These are phyloP conservation scores for Haematococcus sp. DNA, from an alignment of 139 green algal genomes.

Conservation along the genomic window DNA sequence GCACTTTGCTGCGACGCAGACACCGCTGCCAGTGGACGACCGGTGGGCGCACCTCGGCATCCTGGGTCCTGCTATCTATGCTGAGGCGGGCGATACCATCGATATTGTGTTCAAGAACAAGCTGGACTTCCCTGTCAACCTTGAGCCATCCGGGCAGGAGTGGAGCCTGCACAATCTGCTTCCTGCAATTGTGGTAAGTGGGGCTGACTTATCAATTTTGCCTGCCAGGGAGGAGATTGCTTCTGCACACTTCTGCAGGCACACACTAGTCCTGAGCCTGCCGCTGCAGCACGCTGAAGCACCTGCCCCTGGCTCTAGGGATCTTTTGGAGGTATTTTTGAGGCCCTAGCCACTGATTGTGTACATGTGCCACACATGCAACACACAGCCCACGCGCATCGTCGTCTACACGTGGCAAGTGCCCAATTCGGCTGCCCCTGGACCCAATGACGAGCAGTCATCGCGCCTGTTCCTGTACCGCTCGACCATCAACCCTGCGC, in stretches of 20 bases:
- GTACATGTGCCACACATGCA: too few relatives aligned
- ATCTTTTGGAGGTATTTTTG: too few relatives aligned
- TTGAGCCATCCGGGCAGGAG: conserved; percentile 26
- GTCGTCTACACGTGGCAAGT: conserved; percentile 10
- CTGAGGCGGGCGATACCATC: conserved; percentile 49
- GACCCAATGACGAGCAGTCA: background rate
- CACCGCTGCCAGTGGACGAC: background rate
- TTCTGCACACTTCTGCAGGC: background rate
- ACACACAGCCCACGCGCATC: background rate
- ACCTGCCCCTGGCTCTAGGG: too few relatives aligned
- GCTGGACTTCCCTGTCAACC: conserved; percentile 44
- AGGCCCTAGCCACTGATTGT: too few relatives aligned
- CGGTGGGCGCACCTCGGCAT: conserved; percentile 41
- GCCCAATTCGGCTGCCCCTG: background rate
- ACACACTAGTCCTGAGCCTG: too few relatives aligned
- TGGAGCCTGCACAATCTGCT: conserved; percentile 16
- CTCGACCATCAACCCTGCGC: conserved; percentile 32
- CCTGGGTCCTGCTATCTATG: conserved; percentile 48
- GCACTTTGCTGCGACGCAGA: background rate
- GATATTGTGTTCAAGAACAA: conserved; percentile 44
- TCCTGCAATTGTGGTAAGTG: background rate
- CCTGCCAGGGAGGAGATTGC: too few relatives aligned
- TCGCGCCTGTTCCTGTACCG: conserved; percentile 26
- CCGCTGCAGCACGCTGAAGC: too few relatives aligned
- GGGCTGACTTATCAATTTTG: too few relatives aligned